Conservation (phyloP, 2,329 filamentous ascomycete species). For the Talaromyces funiculosus region DNA sequence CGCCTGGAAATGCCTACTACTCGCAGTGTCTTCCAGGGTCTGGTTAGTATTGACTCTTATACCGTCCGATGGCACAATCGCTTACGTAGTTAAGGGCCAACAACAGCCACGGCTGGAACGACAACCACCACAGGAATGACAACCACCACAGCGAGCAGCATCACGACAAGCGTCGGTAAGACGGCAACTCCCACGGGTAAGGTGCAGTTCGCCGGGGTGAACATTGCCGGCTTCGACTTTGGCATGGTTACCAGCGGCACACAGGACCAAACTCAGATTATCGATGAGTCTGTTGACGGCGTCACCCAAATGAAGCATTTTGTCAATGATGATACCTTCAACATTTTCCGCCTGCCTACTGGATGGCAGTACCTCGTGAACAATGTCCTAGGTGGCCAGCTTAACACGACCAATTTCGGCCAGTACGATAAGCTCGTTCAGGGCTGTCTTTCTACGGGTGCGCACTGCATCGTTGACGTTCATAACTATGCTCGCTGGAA, state of each 20-base stretch:
- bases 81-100: background rate
- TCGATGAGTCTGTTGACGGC: background rate
- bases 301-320: background rate
- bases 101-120: background rate
- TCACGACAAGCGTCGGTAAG: background rate
- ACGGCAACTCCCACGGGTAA: background rate
- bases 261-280: background rate
- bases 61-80: background rate
- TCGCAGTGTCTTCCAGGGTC: background rate
- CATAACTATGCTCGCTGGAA: background rate
- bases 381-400: background rate
- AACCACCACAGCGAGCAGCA: background rate
- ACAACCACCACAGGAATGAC: background rate
- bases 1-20: background rate
- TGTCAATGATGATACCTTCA: background rate
- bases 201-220: background rate
- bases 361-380: background rate
- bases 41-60: background rate
- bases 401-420: background rate
- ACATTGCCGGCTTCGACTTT: background rate
- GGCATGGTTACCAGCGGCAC: background rate
- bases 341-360: background rate
- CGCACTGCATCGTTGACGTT: background rate
- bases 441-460: background rate
- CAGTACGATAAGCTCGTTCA: background rate